phyloP scores from a whole-genome alignment of 2,329 filamentous ascomycete genomes.

The Neurospora sp. region DNA sequence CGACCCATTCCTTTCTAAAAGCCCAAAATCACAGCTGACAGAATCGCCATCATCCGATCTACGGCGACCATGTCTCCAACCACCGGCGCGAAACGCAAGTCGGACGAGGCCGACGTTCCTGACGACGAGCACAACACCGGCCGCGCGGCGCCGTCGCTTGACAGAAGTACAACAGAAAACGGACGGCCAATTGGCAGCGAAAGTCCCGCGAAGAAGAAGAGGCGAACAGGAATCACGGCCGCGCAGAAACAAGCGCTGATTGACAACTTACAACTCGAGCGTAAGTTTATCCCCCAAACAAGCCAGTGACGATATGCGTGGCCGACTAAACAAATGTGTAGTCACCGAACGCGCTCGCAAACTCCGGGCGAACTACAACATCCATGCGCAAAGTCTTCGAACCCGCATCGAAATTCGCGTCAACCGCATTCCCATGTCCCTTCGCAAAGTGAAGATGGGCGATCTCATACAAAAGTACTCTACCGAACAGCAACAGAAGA shows the following conservation, averaged over 20 bases:
- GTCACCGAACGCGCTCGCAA: constrained; percentile 83
- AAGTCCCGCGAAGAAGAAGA: constrained; percentile 53
- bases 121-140: constrained; percentile 13
- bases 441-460: constrained; percentile 73
- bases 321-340: constrained; percentile 26
- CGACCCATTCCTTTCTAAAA: neutral
- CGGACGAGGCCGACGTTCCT: constrained; percentile 25
- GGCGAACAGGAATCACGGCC: constrained; percentile 49
- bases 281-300: constrained; percentile 38
- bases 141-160: constrained; percentile 15
- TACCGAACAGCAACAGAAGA: constrained; percentile 30
- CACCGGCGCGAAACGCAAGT: constrained; percentile 36
- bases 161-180: constrained; percentile 24
- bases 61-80: constrained; percentile 34
- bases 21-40: neutral
- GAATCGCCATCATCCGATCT: neutral
- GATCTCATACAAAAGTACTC: constrained; percentile 54
- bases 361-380: constrained; percentile 76
- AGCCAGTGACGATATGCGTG: neutral
- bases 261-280: constrained; percentile 81
- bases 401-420: constrained; percentile 86
- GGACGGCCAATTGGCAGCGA: constrained; percentile 27
- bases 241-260: constrained; percentile 78
- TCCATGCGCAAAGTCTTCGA: constrained; percentile 76
- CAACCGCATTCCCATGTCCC: constrained; percentile 74